A percentile compares a stretch with the other conserved stretches of the same genome.
These are phyloP conservation scores for Metroxylon sagu DNA, from an alignment of 176 grass and related monocot species.

Conservation along the genomic window DNA sequence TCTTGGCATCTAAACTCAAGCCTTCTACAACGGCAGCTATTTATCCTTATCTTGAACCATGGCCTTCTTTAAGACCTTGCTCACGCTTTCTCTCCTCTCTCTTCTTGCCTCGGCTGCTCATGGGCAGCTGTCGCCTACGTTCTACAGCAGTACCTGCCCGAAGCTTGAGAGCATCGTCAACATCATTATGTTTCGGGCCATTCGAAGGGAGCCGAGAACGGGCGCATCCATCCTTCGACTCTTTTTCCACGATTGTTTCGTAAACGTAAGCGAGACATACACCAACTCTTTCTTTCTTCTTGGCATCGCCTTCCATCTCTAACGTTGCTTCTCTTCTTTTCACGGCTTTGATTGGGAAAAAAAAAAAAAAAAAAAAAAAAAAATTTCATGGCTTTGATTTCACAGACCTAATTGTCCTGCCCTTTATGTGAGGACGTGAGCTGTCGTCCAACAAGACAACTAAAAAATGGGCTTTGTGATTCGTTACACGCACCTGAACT, in stretches of 20 bases:
- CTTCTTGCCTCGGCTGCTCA: constrained; percentile 24
- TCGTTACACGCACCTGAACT: too few relatives aligned
- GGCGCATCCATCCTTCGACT: constrained; percentile 70
- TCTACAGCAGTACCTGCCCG: constrained; percentile 48
- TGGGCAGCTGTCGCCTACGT: constrained; percentile 47
- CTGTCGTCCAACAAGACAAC: too few relatives aligned
- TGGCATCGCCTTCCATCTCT: too few relatives aligned
- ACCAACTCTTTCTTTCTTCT: too few relatives aligned
- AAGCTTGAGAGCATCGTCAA: constrained; percentile 30
- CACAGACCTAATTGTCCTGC: too few relatives aligned
- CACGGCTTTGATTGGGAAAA: too few relatives aligned
- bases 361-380: too few relatives aligned
- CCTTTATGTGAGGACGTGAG: too few relatives aligned
- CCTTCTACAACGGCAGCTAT: neutral
- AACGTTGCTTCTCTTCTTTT: too few relatives aligned
- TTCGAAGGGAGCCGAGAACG: constrained; percentile 41
- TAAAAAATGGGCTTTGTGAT: too few relatives aligned
- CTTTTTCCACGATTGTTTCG: constrained; percentile 82
- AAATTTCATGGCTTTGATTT: too few relatives aligned
- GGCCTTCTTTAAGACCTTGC: constrained; percentile 27
- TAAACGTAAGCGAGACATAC: constrained; percentile 23
- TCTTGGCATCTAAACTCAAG: neutral
- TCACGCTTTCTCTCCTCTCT: constrained; percentile 19
- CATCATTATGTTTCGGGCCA: constrained; percentile 20
- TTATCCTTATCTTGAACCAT: neutral